phyloP scores from a whole-genome alignment of 805 yeast species.

The Helenozyma baotianmanensis region DNA sequence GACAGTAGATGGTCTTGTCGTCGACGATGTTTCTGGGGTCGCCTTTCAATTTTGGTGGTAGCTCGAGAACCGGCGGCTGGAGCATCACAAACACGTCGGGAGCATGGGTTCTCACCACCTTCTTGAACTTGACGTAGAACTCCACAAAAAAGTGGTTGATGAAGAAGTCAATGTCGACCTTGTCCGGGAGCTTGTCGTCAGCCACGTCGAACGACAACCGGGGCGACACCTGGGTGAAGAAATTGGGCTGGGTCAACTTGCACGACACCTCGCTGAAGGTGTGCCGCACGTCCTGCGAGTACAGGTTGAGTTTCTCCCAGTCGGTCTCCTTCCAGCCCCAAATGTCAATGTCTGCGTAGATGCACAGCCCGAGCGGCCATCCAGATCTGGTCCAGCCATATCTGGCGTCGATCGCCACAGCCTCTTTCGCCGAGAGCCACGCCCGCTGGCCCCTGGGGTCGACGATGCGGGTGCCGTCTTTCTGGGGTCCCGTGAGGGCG shows the following conservation, averaged over 20 bases:
- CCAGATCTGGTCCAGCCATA: slow-evolving; percentile 67
- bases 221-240: slow-evolving; percentile 25
- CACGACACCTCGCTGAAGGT: slow-evolving; percentile 16
- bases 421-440: slow-evolving; percentile 57
- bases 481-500: slow-evolving; percentile 72
- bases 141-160: slow-evolving; percentile 61
- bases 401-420: slow-evolving; percentile 43
- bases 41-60: slow-evolving; percentile 64
- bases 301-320: slow-evolving; percentile 14
- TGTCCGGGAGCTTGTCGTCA: slow-evolving; percentile 29
- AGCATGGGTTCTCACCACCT: slow-evolving; percentile 40
- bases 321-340: slow-evolving; percentile 51
- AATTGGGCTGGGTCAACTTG: slow-evolving; percentile 26
- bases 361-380: slow-evolving; percentile 74
- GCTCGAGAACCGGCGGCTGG: slow-evolving; percentile 77
- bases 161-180: slow-evolving; percentile 50
- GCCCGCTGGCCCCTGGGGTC: slow-evolving; percentile 66
- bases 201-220: slow-evolving; percentile 6
- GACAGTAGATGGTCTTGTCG: slow-evolving; percentile 64
- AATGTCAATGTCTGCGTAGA: slow-evolving; percentile 76
- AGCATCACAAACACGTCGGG: slow-evolving; percentile 54
- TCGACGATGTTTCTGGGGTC: slow-evolving; percentile 50
- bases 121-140: slow-evolving; percentile 51
- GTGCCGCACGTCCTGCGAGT: slow-evolving; percentile 28
- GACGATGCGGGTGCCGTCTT: slow-evolving; percentile 49